Base-by-base conservation (phyloP, 2,329 filamentous ascomycete genomes). In the Allantophomopsis cytisporea region DNA sequence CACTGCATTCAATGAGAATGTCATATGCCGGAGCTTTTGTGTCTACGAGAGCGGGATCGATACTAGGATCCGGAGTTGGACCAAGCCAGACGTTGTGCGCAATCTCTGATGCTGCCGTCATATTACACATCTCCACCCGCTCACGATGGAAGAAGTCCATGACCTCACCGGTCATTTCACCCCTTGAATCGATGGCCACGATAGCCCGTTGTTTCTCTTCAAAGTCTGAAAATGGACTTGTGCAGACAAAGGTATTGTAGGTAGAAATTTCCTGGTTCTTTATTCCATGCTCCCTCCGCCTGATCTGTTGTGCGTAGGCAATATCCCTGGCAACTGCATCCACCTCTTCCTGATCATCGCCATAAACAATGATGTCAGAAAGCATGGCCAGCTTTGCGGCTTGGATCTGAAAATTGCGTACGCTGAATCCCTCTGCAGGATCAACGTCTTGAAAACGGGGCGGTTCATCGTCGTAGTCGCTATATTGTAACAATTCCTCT, bases 391-490 rank as follows among this genome's bases (percentile, higher is more conserved):
- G 66, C 58, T 98, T 98, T 42, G 83, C 83, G 0, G 84, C 73
- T 59, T 98, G 91, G 31, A 96, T 96, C 51, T 96, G 89, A 55
- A 98, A 98, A 58, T 96, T 96, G 35, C 91, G 77, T 34, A 96
- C 88, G 4, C 86, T 94, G 55, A 96, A 96, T 7, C 91, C 91
- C 47, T 94, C 84, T 41, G 66, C 73, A 1, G 91, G 91, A 54
- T 98, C 91, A 32, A 80, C 72, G 34, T 94, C 84, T 44, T 87
- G 63, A 54, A 98, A 94, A 16, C 77, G 69, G 35, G 71, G 61
- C 10, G 23, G 23, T 28, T 28, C 23, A 28, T 28, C 23, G 3
- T 28, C 23, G 13, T 11, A 64, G 59, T n/a, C 60, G 54, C n/a
- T 52, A 31, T 30, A 15, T 23, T 30, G 28, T 18, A 96, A 60